Base-by-base conservation (phyloP, 2,329 filamentous ascomycete species). In the Penicillium verrucosum region DNA sequence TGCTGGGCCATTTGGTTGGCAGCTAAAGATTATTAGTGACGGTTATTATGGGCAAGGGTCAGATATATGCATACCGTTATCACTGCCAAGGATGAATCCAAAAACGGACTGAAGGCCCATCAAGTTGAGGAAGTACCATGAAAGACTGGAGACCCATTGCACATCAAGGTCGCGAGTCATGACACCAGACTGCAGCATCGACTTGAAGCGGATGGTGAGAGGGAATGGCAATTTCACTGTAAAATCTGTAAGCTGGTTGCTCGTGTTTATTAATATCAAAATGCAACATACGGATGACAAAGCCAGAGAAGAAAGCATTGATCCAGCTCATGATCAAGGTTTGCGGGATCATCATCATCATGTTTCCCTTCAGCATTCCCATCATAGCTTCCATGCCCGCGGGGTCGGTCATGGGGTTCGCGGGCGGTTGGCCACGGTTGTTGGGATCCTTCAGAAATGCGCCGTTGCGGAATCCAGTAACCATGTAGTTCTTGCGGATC, bases 351-450 rank as follows among this genome's bases (percentile, higher is more conserved):
- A 99, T 97, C 94, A 97, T 99, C 63, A 94, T 93, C 89, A 99
- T 96, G 73, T 99, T 96, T 56, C 92, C 92, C 84, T 99, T 99
- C 90, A 99, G 96, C 91, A 96, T 96, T 65, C 94, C 93, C 94
- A 99, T 99, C 94, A 99, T 99, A 65, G 92, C 93, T 72, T 99
- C 95, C 94, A 99, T 99, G 57, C 90, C 91, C 46, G 89, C 89
- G 23, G 95, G 95, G 74, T 99, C 94, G 11, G 89, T 90, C 85
- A 99, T 92, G 4, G 94, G 94, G 77, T 97, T 99, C 37, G 90
- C 86, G 21, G 92, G 88, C 3, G 92, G 89, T 77, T 97, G 90
- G 51, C 92, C 92, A 71, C 89, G 87, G 69, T 82, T 85, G 53
- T 94, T 90, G 1, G 92, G 92, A 61, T 95, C 90, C 73, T 96